phyloP scores from a whole-genome alignment of 169 alveolate genomes.

The Plasmodium knowlesi region DNA sequence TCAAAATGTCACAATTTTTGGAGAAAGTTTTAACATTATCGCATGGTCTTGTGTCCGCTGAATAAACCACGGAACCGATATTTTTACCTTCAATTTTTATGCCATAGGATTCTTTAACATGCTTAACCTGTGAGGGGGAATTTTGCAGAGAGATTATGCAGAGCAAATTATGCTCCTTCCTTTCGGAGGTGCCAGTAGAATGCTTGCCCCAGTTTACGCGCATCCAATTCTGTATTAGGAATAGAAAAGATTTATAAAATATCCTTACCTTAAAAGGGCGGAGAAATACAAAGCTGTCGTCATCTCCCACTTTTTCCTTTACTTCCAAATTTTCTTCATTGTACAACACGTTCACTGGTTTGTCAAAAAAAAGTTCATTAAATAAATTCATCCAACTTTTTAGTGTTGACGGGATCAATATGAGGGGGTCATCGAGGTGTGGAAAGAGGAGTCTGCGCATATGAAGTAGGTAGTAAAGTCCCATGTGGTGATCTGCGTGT shows the following conservation, averaged over 20 bases:
- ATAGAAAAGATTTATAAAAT: conserved; percentile 45
- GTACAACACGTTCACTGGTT: conserved; percentile 15
- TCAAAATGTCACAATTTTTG: conserved; percentile 87
- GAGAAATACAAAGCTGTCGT: neutral
- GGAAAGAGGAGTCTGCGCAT: conserved; percentile 77
- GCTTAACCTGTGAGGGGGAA: conserved; percentile 84
- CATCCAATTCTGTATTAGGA: neutral
- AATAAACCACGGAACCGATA: conserved; percentile 87
- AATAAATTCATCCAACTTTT: conserved; percentile 60
- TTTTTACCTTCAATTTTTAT: conserved; percentile 49
- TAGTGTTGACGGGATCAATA: conserved; percentile 73
- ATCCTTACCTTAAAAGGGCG: conserved; percentile 41
- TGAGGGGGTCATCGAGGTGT: conserved; percentile 43
- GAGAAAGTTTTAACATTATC: conserved; percentile 85
- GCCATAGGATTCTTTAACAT: conserved; percentile 85
- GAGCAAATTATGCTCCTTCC: neutral
- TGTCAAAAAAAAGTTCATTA: conserved; percentile 51
- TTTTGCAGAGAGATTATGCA: conserved; percentile 36
- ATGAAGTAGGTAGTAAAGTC: conserved; percentile 82
- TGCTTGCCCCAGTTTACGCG: neutral
- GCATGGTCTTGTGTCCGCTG: conserved; percentile 95
- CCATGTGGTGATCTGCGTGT: conserved; percentile 91
- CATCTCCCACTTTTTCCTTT: conserved; percentile 28
- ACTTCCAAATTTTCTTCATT: conserved; percentile 46
- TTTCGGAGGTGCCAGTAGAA: neutral